phyloP scores from a whole-genome alignment of 2,329 filamentous ascomycete genomes.

The Ophidiomyces ophidiicola region DNA sequence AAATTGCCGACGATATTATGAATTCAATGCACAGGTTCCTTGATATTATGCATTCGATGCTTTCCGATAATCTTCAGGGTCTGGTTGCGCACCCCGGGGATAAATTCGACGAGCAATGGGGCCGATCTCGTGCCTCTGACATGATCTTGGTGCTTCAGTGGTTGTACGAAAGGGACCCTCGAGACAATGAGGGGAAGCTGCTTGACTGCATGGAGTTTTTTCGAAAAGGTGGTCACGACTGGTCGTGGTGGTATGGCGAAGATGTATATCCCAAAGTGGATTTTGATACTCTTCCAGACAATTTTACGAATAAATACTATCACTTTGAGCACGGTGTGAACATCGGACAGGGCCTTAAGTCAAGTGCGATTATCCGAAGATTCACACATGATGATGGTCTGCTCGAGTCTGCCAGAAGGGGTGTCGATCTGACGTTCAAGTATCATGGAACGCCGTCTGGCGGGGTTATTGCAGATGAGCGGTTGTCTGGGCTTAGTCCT shows the following conservation, averaged over 20 bases:
- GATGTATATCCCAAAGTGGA: slow-evolving; percentile 29
- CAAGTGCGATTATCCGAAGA: slow-evolving; percentile 35
- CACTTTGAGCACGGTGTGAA: slow-evolving; percentile 39
- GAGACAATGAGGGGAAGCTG: slow-evolving; percentile 25
- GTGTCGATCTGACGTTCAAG: slow-evolving; percentile 37
- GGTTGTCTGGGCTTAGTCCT: slow-evolving; percentile 36
- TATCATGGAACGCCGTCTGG: slow-evolving; percentile 41
- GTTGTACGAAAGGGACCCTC: slow-evolving; percentile 37
- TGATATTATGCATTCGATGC: slow-evolving; percentile 42
- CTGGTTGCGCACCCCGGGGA: slow-evolving; percentile 37
- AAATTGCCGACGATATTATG: slow-evolving; percentile 35
- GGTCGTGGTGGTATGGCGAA: slow-evolving; percentile 32
- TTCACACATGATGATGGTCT: slow-evolving; percentile 36
- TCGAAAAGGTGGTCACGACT: slow-evolving; percentile 28
- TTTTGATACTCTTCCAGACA: slow-evolving; percentile 23
- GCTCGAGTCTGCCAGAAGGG: slow-evolving; percentile 30
- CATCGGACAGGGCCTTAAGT: slow-evolving; percentile 38
- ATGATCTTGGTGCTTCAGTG: slow-evolving; percentile 39
- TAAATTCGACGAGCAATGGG: slow-evolving; percentile 33
- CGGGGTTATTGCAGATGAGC: slow-evolving; percentile 41
- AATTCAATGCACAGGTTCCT: slow-evolving; percentile 41
- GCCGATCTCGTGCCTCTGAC: slow-evolving; percentile 31
- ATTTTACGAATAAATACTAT: slow-evolving; percentile 25
- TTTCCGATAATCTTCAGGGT: slow-evolving; percentile 42
- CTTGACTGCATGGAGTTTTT: slow-evolving; percentile 36